Conservation (phyloP, 176 grass and related monocot species). For the Avena sativa region DNA sequence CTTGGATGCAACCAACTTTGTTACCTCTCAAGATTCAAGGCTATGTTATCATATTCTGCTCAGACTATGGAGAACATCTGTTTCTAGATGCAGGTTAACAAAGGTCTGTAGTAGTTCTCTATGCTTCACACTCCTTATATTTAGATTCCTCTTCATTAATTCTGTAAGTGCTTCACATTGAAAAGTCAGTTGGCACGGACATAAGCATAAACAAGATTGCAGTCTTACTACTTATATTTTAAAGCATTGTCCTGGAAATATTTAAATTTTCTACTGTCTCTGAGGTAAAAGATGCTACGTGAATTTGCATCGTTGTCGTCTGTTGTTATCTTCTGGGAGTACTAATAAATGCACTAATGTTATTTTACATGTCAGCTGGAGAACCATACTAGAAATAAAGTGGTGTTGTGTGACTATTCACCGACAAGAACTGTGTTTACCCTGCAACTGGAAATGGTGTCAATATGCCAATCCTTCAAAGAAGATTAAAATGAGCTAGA, state of each 20-base stretch:
- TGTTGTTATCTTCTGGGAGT: conserved; percentile 4
- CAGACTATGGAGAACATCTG: conserved; percentile 38
- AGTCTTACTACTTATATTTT: conserved; percentile 1
- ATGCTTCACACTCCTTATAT: not conserved
- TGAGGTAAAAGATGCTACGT: not conserved
- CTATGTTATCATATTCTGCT: conserved; percentile 23
- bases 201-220: conserved; percentile 18
- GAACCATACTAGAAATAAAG: not conserved
- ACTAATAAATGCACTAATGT: not conserved
- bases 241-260: conserved; percentile 2
- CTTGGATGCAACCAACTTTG: conserved; percentile 13
- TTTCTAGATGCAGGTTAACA: conserved; percentile 25
- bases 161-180: not conserved
- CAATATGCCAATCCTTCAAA: not conserved
- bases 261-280: not conserved
- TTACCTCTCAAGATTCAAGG: conserved; percentile 14
- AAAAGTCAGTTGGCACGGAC: not conserved
- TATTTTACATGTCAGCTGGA: conserved; percentile 28
- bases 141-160: conserved; percentile 5
- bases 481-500: conserved; percentile 2
- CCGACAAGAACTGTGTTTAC: not conserved
- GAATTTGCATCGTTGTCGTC: not conserved
- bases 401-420: not conserved
- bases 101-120: conserved; percentile 1
- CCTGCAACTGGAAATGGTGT: conserved; percentile 8